Base-by-base conservation (phyloP, 1,284 basidiomycete species). In the Ustilago hordei region DNA sequence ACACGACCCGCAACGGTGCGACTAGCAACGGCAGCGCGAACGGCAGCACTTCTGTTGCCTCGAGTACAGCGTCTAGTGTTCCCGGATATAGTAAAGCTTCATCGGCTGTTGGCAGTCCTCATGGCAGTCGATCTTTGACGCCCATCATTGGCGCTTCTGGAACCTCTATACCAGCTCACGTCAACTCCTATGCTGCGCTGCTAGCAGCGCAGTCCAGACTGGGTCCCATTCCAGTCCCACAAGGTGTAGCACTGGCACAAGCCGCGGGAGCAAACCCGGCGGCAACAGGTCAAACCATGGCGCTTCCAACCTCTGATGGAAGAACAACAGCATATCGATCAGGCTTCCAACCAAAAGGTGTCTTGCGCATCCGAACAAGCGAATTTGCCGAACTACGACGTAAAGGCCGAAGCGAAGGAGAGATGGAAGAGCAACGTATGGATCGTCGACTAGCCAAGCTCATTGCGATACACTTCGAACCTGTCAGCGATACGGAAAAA, bases 291-390 rank as follows among this genome's bases (percentile, higher is more conserved):
- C 60, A 64, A 13, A n/a, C 58, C 0, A 35, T 53, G 15, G 50
- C 47, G 1, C 15, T 64, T 12, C 35, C 63, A 0, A 38, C 31
- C 45, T 38, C 58, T n/a, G 66, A 67, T 41, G 75, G 70, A 28
- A 50, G 75, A 17, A 35, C 52, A 34, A 70, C 75, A 32, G 66
- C 75, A 4, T 80, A 81, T 54, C 65, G 79, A 52, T 63, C 78
- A 9, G 79, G 79, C 1, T 84, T 83, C 53, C 82, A 84, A 57
- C 82, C 82, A 4, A 81, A 79, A 41, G 82, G 82, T 9, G 78
- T 78, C 11, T 52, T 78, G 13, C 64, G 81, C n/a, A 41, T 76
- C 4, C 41, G 80, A 6, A 80, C 77, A 2, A 67, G 63, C 36
- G 81, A 80, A 23, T 84, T 79, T 38, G 43, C 63, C 34, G 61